Evolutionary conservation across 768 basidiomycete species (phyloP).

Genomic region (Leccinum aurantiacum): DNA sequence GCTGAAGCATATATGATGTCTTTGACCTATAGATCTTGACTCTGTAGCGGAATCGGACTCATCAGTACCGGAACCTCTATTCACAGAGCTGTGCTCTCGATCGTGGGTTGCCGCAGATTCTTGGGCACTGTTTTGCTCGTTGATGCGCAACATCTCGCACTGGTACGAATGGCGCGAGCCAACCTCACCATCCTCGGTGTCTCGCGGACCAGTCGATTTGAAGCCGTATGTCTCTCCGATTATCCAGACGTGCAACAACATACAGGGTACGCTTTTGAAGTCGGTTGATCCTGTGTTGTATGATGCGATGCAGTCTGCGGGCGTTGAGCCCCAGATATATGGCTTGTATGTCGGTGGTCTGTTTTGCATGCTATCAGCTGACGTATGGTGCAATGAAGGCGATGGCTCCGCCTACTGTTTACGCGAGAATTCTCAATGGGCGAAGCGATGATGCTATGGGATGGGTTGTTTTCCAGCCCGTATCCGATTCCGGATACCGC

Average conservation of each 20-base stretch:
- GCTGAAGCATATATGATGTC: conserved; percentile 27
- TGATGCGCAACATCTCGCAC: conserved; percentile 77
- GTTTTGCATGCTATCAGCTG: conserved; percentile 11
- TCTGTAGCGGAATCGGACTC: conserved; percentile 47
- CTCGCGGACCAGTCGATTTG: conserved; percentile 43
- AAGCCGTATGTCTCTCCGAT: conserved; percentile 81
- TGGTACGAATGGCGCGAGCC: conserved; percentile 79
- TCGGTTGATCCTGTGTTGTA: conserved; percentile 79
- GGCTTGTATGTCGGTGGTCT: conserved; percentile 68
- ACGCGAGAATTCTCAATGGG: conserved; percentile 85
- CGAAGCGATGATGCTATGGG: conserved; percentile 90
- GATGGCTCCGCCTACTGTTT: conserved; percentile 92
- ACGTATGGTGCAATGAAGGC: conserved; percentile 45
- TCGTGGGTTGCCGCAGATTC: conserved; percentile 83
- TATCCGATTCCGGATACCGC: conserved; percentile 73
- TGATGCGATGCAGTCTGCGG: conserved; percentile 70
- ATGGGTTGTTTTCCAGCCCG: conserved; percentile 85
- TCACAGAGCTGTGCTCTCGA: conserved; percentile 63
- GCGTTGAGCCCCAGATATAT: conserved; percentile 95
- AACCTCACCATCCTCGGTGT: conserved; percentile 26
- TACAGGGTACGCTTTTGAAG: conserved; percentile 74
- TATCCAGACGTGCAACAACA: conserved; percentile 73
- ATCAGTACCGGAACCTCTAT: conserved; percentile 34
- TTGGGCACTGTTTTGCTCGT: conserved; percentile 73
- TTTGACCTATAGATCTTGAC: conserved; percentile 65